Evolutionary conservation across 306 rosid genomes (phyloP).

Genomic region (Acacia confusa): DNA sequence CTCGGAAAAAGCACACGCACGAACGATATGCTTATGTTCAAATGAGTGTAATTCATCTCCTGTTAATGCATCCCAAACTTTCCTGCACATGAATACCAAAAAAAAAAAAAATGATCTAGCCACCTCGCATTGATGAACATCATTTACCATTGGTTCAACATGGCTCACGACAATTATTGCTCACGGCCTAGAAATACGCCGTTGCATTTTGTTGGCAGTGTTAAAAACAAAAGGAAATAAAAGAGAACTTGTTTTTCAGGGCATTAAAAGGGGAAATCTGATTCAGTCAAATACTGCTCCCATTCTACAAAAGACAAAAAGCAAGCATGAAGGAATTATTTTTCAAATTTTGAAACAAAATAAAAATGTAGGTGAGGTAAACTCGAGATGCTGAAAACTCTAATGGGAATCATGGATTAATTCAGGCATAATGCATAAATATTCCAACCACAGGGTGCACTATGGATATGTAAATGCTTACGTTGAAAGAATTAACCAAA

Average conservation of each 20-base stretch:
- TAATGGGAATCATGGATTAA: not conserved
- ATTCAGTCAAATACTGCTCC: not conserved
- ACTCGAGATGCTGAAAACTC: not conserved
- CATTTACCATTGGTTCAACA: not conserved
- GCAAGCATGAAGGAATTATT: not conserved
- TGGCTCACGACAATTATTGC: not conserved
- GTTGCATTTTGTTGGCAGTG: not conserved
- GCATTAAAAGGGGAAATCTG: not conserved
- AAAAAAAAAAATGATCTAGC: not conserved
- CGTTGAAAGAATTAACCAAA: not conserved
- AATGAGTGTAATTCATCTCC: conserved; percentile 92
- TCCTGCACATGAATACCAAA: conserved; percentile 56
- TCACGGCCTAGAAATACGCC: not conserved
- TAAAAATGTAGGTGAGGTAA: not conserved
- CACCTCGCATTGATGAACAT: not conserved
- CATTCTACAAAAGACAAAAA: not conserved
- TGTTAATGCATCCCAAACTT: conserved; percentile 96
- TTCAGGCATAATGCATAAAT: conserved; percentile 18
- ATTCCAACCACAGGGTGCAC: not conserved
- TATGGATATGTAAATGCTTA: not conserved
- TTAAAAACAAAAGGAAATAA: conserved; percentile 9
- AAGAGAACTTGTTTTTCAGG: not conserved
- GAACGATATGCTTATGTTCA: conserved; percentile 97
- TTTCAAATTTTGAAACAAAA: not conserved
- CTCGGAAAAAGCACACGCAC: conserved; percentile 97